phyloP scores from a whole-genome alignment of 805 yeast species.

The Candida insectalens region DNA sequence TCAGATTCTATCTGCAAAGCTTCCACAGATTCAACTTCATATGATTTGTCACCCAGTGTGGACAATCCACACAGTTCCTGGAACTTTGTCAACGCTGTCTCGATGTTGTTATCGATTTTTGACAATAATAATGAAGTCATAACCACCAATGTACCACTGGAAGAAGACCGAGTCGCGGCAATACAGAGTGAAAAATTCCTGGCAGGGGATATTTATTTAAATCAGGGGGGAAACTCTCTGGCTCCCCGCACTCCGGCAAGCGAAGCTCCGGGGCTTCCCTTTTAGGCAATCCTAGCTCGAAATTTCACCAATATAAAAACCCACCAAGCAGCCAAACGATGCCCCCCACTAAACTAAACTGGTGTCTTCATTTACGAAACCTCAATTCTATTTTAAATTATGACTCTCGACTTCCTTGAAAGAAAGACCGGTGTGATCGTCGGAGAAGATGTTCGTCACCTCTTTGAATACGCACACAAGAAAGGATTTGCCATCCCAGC shows the following conservation, averaged over 20 bases:
- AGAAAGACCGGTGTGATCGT: conserved; percentile 97
- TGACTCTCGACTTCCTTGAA: conserved; percentile 54
- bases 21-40: conserved; percentile 37
- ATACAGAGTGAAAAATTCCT: too few species aligned
- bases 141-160: too few species aligned
- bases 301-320: too few species aligned
- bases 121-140: conserved; percentile 30
- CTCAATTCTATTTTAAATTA: too few species aligned
- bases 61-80: conserved; percentile 44
- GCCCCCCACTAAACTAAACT: too few species aligned
- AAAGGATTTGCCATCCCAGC: conserved; percentile 97
- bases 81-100: conserved; percentile 40
- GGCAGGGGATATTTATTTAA: too few species aligned
- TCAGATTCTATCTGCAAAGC: conserved; percentile 46
- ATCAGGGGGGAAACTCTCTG: too few species aligned
- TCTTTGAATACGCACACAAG: conserved; percentile 88
- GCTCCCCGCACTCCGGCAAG: too few species aligned
- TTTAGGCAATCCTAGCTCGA: too few species aligned
- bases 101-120: conserved; percentile 41
- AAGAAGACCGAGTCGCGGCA: too few species aligned
- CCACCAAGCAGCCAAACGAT: too few species aligned
- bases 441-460: conserved; percentile 88
- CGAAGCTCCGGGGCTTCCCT: too few species aligned
- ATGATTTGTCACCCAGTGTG: conserved; percentile 22
- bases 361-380: conserved; percentile 1